Conservation (phyloP, 371 early-diverging fungal genomes). For the Apophysomyces sp. region DNA sequence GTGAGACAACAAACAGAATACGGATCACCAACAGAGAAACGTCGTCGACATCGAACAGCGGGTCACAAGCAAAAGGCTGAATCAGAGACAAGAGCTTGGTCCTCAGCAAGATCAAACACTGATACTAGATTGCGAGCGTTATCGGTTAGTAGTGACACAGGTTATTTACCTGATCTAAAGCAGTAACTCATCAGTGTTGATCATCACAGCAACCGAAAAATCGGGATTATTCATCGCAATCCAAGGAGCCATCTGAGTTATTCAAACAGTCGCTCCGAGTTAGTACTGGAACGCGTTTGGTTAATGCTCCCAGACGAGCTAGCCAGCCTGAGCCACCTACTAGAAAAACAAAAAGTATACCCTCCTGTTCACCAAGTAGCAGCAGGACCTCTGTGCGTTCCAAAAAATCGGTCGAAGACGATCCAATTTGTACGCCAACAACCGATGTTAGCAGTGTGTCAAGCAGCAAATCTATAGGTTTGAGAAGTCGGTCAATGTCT, state of each 20-base stretch:
- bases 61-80: not conserved
- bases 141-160: not conserved
- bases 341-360: not conserved
- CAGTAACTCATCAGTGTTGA: not conserved
- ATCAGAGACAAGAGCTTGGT: not conserved
- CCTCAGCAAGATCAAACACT: not conserved
- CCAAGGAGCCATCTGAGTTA: not conserved
- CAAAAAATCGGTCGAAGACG: not conserved
- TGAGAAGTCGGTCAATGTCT: conserved; percentile 3
- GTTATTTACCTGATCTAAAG: not conserved
- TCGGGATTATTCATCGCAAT: not conserved
- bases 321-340: not conserved
- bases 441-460: conserved; percentile 9
- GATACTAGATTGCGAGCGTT: not conserved
- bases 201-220: conserved; percentile 13
- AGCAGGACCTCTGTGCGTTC: not conserved
- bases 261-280: not conserved
- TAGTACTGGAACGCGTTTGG: not conserved
- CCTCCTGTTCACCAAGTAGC: not conserved
- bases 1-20: conserved; percentile 23
- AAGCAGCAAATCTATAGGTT: conserved; percentile 8
- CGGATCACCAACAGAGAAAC: conserved; percentile 14
- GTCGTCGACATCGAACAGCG: conserved; percentile 12
- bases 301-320: not conserved
- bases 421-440: not conserved